phyloP scores from a whole-genome alignment of 2,329 filamentous ascomycete species.

The Alternaria incomplexa region DNA sequence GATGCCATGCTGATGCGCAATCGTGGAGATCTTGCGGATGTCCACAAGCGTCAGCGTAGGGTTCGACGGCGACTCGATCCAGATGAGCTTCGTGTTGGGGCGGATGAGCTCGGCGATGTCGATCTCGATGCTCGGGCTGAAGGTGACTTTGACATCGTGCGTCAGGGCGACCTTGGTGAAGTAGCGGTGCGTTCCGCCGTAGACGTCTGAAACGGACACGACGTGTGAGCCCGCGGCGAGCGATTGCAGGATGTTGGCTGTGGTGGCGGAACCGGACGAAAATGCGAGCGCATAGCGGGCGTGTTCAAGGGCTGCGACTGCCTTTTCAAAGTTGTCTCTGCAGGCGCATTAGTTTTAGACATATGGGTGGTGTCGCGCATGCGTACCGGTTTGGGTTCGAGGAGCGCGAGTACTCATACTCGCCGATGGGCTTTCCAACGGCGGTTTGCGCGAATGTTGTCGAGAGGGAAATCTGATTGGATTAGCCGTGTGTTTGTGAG shows the following conservation, averaged over 20 bases:
- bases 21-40: conserved; percentile 81
- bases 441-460: conserved; percentile 94
- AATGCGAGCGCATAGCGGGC: conserved; percentile 93
- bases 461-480: conserved; percentile 79
- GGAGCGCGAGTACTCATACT: conserved; percentile 91
- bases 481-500: conserved; percentile 8
- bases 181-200: conserved; percentile 97
- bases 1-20: conserved; percentile 87
- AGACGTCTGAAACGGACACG: conserved; percentile 95
- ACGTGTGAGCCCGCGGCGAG: conserved; percentile 91
- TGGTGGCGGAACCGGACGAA: conserved; percentile 91
- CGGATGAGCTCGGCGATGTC: conserved; percentile 86
- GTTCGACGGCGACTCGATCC: conserved; percentile 96
- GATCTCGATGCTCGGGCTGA: conserved; percentile 89
- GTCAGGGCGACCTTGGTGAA: conserved; percentile 97
- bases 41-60: conserved; percentile 92
- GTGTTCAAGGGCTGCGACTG: conserved; percentile 89
- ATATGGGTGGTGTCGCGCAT: not conserved
- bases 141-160: conserved; percentile 92
- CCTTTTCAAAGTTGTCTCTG: conserved; percentile 88
- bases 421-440: conserved; percentile 85
- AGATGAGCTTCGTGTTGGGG: conserved; percentile 88
- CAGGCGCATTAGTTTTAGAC: conserved; percentile 13
- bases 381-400: conserved; percentile 83
- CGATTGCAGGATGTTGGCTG: conserved; percentile 90